These are phyloP conservation scores for Colletotrichum ledebouriae DNA, from an alignment of 2,329 filamentous ascomycete species.

Conservation along the genomic window DNA sequence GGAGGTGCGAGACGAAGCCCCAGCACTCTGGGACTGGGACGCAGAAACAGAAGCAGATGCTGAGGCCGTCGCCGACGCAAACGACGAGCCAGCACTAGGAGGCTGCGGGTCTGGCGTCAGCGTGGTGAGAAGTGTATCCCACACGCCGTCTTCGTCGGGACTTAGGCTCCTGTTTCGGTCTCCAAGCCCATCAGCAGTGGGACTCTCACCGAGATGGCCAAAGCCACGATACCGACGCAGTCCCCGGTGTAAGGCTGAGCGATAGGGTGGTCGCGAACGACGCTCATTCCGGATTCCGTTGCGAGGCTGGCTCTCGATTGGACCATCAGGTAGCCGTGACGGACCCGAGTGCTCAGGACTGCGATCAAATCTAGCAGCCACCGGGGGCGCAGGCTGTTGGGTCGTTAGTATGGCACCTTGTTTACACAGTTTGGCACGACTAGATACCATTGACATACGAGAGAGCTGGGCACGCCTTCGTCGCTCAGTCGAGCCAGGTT, in stretches of 20 bases:
- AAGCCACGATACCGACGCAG: neutral
- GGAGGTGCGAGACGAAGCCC: conserved; percentile 61
- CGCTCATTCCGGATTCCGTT: neutral
- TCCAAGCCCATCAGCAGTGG: conserved; percentile 77
- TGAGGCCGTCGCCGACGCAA: conserved; percentile 74
- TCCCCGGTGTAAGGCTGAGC: no score
- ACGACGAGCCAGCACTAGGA: conserved; percentile 86
- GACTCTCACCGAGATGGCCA: conserved; percentile 22
- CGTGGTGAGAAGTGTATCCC: conserved; percentile 86
- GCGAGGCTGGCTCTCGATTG: neutral
- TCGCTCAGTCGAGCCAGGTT: neutral
- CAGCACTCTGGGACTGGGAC: conserved; percentile 56
- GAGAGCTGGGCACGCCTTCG: conserved; percentile 28
- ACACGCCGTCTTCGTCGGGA: conserved; percentile 74
- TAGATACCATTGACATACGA: conserved; percentile 38
- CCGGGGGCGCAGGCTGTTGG: conserved; percentile 37
- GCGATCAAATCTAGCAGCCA: conserved; percentile 43
- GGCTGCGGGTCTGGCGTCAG: conserved; percentile 85
- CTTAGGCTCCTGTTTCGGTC: conserved; percentile 88
- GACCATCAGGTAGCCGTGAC: conserved; percentile 16
- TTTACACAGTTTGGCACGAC: neutral
- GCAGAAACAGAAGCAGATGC: conserved; percentile 61
- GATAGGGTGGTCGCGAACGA: neutral
- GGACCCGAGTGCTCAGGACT: conserved; percentile 39
- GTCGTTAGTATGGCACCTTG: conserved; percentile 4